Percentiles rank a stretch among this genome's conserved stretches.
These are phyloP conservation scores for Astragalus glycyphyllos DNA, from an alignment of 306 rosid species.

Conservation along the genomic window DNA sequence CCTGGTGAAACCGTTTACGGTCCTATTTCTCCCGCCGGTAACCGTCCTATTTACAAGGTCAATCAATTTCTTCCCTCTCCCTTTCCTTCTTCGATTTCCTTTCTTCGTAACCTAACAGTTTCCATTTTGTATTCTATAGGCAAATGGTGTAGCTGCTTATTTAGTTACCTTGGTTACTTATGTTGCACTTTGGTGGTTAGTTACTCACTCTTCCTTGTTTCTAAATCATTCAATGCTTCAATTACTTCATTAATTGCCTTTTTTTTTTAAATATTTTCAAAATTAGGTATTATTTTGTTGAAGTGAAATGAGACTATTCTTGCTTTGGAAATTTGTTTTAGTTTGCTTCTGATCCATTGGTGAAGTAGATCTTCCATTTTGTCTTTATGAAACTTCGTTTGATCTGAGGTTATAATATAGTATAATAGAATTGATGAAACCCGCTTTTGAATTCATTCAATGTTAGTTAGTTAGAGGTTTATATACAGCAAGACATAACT, in stretches of 20 bases:
- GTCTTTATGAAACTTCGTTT: neutral
- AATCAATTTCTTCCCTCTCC: neutral
- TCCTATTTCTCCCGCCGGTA: slow-evolving; percentile 86
- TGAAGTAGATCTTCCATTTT: neutral
- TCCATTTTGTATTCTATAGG: slow-evolving; percentile 54
- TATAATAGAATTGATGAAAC: no score
- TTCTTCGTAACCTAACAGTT: neutral
- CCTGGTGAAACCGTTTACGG: slow-evolving; percentile 83
- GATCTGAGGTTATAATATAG: neutral
- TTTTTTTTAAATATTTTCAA: neutral
- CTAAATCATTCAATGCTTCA: neutral
- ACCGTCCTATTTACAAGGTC: slow-evolving; percentile 92
- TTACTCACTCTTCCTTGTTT: neutral
- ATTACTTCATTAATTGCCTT: neutral
- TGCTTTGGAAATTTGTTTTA: neutral
- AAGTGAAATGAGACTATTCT: neutral
- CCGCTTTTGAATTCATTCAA: no score
- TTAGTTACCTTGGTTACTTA: slow-evolving; percentile 73
- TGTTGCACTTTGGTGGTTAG: slow-evolving; percentile 82
- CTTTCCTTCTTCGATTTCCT: neutral
- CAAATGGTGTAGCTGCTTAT: slow-evolving; percentile 84
- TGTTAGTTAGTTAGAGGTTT: no score
- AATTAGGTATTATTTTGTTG: neutral
- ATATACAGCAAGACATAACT: no score
- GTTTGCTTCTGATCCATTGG: slow-evolving; percentile 6